Percentiles rank a stretch among this genome's conserved stretches.
Evolutionary conservation across 257 asterid species (phyloP).

Genomic region (Lithospermum erythrorhizon): DNA sequence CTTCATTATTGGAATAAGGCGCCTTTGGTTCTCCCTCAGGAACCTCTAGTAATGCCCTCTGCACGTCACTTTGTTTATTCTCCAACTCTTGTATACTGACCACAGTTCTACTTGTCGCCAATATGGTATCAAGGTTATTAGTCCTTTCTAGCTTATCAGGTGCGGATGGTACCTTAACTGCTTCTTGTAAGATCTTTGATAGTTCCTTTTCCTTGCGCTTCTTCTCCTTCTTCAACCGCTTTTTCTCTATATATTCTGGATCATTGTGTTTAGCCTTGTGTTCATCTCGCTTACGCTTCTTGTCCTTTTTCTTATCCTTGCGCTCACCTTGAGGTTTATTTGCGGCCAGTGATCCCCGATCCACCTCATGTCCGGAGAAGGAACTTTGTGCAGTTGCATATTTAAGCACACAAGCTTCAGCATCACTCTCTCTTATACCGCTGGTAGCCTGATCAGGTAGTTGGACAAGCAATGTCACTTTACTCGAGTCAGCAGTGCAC

Average conservation of each 20-base stretch:
- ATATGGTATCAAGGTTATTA: constrained; percentile 14
- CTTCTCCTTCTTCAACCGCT: constrained; percentile 73
- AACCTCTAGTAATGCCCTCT: constrained; percentile 17
- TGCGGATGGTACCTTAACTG: constrained; percentile 22
- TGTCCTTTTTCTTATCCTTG: constrained; percentile 29
- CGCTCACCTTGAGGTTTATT: constrained; percentile 17
- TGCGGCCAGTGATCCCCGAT: constrained; percentile 10
- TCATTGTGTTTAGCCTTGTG: constrained; percentile 26
- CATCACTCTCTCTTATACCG: constrained; percentile 17
- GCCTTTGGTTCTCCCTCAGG: constrained; percentile 15
- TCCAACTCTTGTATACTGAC: constrained; percentile 11
- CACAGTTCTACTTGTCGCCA: constrained; percentile 10
- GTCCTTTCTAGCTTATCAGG: constrained; percentile 20
- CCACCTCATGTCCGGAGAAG: constrained; percentile 12
- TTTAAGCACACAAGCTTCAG: constrained; percentile 28
- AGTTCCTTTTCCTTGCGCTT: constrained; percentile 80
- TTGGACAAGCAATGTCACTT: constrained; percentile 28
- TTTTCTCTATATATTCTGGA: constrained; percentile 48
- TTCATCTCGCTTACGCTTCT: constrained; percentile 39
- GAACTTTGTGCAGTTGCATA: constrained; percentile 25
- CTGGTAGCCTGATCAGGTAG: constrained; percentile 22
- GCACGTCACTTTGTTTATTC: constrained; percentile 11
- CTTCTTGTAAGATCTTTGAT: constrained; percentile 45
- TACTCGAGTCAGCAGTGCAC: constrained; percentile 95
- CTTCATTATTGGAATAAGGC: constrained; percentile 12